Conservation (phyloP, 495 filamentous ascomycete genomes). For the Lepidopterella palustris region DNA sequence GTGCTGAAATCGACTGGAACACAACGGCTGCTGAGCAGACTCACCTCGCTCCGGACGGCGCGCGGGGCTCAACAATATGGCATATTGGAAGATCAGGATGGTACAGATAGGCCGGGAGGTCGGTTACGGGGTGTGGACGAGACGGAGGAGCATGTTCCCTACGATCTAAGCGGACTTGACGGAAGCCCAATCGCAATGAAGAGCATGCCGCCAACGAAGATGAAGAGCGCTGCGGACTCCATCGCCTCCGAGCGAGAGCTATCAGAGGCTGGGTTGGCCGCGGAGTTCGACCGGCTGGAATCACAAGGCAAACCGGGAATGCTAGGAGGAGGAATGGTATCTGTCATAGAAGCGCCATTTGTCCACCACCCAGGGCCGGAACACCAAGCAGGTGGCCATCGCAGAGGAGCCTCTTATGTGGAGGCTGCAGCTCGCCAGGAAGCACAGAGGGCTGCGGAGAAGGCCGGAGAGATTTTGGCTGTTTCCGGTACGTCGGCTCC, state of each 20-base stretch:
- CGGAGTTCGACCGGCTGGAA: conserved; percentile 27
- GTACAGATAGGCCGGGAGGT: not conserved
- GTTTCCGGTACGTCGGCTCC: conserved; percentile 8
- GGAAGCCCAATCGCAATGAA: conserved; percentile 18
- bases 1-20: conserved; percentile 5
- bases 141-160: conserved; percentile 18
- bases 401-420: conserved; percentile 5
- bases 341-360: conserved; percentile 22
- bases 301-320: conserved; percentile 7
- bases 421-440: conserved; percentile 8
- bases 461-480: conserved; percentile 24
- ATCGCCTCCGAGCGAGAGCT: conserved; percentile 12
- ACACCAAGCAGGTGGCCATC: conserved; percentile 2
- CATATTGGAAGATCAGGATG: conserved; percentile 20
- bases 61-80: conserved; percentile 17
- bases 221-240: conserved; percentile 12
- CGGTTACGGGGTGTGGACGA: conserved; percentile 21
- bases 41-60: conserved; percentile 16
- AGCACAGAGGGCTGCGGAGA: conserved; percentile 22
- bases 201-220: conserved; percentile 5
- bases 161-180: conserved; percentile 26
- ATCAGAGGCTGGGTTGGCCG: conserved; percentile 21
- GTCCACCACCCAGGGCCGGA: conserved; percentile 2
- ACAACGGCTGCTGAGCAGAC: conserved; percentile 16
- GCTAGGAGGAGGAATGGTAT: conserved; percentile 23